Evolutionary conservation across 441 rosid species (phyloP), one percentile per base, ranked within the genome.

Genomic region (Populus hybrid): DNA sequence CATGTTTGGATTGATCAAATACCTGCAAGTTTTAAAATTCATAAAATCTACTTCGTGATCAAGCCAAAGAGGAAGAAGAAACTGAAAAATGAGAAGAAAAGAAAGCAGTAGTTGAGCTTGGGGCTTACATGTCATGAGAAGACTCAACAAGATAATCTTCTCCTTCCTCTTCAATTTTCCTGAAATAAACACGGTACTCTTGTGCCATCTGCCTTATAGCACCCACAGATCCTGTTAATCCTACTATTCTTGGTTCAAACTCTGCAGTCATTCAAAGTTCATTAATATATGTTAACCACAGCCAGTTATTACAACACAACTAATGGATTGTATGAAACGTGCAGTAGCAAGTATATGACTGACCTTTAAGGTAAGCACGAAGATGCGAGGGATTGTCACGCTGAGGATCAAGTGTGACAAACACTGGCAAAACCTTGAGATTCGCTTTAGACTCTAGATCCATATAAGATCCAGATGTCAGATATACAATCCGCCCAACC

Each of bases 341-440:
- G 3, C 32, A 24, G 69, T 32, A 40, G 32, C 53, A 38, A 78
- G 72, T 59, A 30, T 35, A 75, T 23, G 42, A 12, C 78, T 11
- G 78, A 93, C 99, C 99, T 89, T 85, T 85, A 69, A 95, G 91
- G 85, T 93, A 95, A 57, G 93, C 88, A 21, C 76, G 70, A 40
- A 92, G 97, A 81, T 95, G 99, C 10, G 88, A 81, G 73, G 91
- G 89, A 32, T 87, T 87, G 69, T 95, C 99, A 21, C 96, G 90
- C 74, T 88, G 94, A 80, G 99, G 99, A 87, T 95, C 98, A 42
- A 95, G 88, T 12, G 97, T 88, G 74, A 95, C 94, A 74, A 89
- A 93, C 3, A 92, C 86, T 7, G 96, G 98, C 65, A 95, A 57
- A 71, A 93, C 83, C 89, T 88, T 88, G 18, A 80, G 71, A 23